Base-by-base conservation (phyloP, 257 asterid genomes). In the Solanum rostratum region DNA sequence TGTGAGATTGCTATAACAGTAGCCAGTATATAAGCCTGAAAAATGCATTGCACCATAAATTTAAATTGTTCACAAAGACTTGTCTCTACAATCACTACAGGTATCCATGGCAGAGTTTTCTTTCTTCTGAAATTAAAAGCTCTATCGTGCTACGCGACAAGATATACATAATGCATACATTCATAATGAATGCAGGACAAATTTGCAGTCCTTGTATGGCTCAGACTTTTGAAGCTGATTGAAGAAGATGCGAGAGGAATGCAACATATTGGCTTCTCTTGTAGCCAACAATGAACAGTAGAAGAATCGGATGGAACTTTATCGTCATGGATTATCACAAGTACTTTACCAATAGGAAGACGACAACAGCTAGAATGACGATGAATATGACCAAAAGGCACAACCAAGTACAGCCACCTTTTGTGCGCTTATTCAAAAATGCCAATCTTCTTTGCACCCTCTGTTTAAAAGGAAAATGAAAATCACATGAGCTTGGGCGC, bases 341-440 rank as follows among this genome's bases (percentile, higher is more conserved):
- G 87, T 30, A 85, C 76, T 65, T 85, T 18, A 85, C 65, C 37
- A 85, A 20, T 11, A 79, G 53, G 59, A 85, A 65, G 68, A 62
- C 53, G 71, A 24, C 59, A 22, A 79, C 84, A 2, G 59, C 54
- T 13, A 85, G 70, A 43, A 79, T 63, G 43, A 85, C 84, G 39
- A 85, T 85, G 63, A 80, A 63, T 45, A 85, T 41, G 50, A 85
- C 85, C 57, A 85, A 59, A 15, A 85, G 85, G 80, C 84, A 80
- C 81, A 85, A 66, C 79, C 84, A 80, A 53, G 81, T 63, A 55
- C 85, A 85, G 29, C 85, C 87, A 10, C 84, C 87, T 68, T 85
- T 85, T 20, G 85, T 85, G 66, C 84, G 80, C 30, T 68, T 80
- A 81, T 85, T 85, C 81, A 85, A 54, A 20, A 85, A 79, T 10